Evolutionary conservation across 2,329 filamentous ascomycete genomes (phyloP), one percentile per base, ranked within the genome.

Genomic region (Fusarium sp.): DNA sequence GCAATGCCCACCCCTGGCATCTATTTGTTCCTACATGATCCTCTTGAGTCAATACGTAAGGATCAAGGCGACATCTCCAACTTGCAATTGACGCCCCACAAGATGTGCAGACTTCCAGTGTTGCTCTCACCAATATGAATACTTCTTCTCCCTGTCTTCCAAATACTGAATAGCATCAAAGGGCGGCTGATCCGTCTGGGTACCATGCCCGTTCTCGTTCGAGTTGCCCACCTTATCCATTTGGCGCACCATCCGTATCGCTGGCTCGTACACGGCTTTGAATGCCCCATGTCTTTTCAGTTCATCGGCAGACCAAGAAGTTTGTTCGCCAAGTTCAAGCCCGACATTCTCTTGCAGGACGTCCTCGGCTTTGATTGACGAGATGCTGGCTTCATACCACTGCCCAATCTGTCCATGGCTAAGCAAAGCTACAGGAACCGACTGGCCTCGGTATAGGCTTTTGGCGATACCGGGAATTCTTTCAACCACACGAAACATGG

Each of bases 221-320:
- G 61, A 67, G 6, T 47, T 34, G 1, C 79, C 79, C 14, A 80
- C 65, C 1, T 61, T 41, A 55, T 80, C 78, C 76, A 80, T 78
- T n/a, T 72, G 63, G 2, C 66, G 56, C 13, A 80, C 61, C 74
- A 80, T 78, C 4, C 58, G 65, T 8, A 80, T 37, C 0, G 75
- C 77, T 4, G 76, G 74, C 14, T 69, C 63, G 44, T 74, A 78
- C 7, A 81, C 64, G 13, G 73, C 69, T 20, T 70, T 66, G 20
- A 79, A 70, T 1, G 73, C 51, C 4, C 72, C 74, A 7, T 74
- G 62, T 0, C 52, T 34, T 18, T 73, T 58, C 13, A 79, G 56
- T 22, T 67, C 30, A 1, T 77, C 65, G 8, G 53, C 41, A 7
- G 61, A 71, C 78, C 78, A 81, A 3, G 27, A 32, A 5, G 73